These are phyloP conservation scores for Boletales sp. DNA, from an alignment of 768 basidiomycete genomes.

Conservation along the genomic window DNA sequence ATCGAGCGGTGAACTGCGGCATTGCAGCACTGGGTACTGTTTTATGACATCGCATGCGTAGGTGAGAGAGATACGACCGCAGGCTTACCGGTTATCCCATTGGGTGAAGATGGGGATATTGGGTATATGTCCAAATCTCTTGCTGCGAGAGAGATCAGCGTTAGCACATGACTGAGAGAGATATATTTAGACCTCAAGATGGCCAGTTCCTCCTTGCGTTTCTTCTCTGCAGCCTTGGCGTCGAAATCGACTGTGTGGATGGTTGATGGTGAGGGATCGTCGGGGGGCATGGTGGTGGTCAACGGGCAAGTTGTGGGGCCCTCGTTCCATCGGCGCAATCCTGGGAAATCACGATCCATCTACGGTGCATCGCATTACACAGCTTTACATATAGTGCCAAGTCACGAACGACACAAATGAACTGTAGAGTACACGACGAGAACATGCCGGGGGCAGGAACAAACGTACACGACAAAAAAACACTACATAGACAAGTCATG, in stretches of 20 bases:
- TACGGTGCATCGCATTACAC: neutral
- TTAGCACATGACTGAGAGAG: neutral
- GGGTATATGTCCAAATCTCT: slow-evolving; percentile 24
- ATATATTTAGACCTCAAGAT: neutral
- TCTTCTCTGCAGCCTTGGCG: neutral
- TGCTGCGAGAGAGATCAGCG: slow-evolving; percentile 4
- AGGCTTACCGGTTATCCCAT: slow-evolving; percentile 18
- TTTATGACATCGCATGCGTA: neutral
- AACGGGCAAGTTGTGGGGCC: neutral
- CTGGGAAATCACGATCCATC: neutral
- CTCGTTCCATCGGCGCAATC: neutral
- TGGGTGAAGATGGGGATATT: slow-evolving; percentile 17
- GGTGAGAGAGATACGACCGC: neutral
- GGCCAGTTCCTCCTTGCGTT: neutral
- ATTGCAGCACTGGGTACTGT: slow-evolving; percentile 6
- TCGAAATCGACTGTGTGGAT: neutral
- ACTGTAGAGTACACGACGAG: too few species aligned
- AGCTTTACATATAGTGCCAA: too few species aligned
- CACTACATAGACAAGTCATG: too few species aligned
- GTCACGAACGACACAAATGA: too few species aligned
- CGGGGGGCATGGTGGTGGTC: slow-evolving; percentile 15
- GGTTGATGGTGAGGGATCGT: neutral
- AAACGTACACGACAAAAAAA: too few species aligned
- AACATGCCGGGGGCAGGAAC: too few species aligned
- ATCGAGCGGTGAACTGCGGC: slow-evolving; percentile 15